Percentiles rank a stretch among this genome's conserved stretches.
Evolutionary conservation across 306 rosid genomes (phyloP).

Genomic region (Cyamopsis tetragonoloba): DNA sequence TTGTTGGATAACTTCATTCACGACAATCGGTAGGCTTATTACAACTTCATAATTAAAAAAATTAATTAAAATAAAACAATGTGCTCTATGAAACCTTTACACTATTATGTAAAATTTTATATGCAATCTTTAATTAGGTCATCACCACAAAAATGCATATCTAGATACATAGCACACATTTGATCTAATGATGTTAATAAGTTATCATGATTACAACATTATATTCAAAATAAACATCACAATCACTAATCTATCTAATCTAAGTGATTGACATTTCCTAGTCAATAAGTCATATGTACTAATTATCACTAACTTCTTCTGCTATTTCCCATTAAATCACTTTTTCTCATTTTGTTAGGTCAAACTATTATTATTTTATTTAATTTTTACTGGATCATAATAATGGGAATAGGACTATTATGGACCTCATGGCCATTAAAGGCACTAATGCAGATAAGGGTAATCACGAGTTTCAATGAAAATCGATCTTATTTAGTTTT

Average conservation of each 20-base stretch:
- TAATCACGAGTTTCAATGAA: too few relatives aligned
- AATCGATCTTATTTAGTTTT: too few relatives aligned
- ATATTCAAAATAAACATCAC: constrained; percentile 12
- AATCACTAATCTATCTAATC: background rate
- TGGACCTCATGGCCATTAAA: too few relatives aligned
- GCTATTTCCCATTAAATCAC: background rate
- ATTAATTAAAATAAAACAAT: too few relatives aligned
- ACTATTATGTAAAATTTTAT: background rate
- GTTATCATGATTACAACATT: constrained; percentile 35
- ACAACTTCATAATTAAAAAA: constrained; percentile 37
- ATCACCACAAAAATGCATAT: constrained; percentile 41
- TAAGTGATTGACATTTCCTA: background rate
- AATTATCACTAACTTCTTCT: constrained; percentile 11
- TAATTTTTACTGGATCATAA: too few relatives aligned
- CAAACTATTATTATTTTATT: too few relatives aligned
- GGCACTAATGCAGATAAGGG: too few relatives aligned
- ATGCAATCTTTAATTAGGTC: constrained; percentile 33
- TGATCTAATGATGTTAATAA: constrained; percentile 39
- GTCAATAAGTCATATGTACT: background rate
- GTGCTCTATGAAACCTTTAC: constrained; percentile 11
- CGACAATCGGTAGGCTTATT: constrained; percentile 29
- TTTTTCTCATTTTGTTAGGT: background rate
- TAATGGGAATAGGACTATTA: too few relatives aligned
- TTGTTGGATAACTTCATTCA: constrained; percentile 37
- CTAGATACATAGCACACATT: constrained; percentile 34